phyloP scores from a whole-genome alignment of 2,329 filamentous ascomycete genomes.

The Camillea tinctor region DNA sequence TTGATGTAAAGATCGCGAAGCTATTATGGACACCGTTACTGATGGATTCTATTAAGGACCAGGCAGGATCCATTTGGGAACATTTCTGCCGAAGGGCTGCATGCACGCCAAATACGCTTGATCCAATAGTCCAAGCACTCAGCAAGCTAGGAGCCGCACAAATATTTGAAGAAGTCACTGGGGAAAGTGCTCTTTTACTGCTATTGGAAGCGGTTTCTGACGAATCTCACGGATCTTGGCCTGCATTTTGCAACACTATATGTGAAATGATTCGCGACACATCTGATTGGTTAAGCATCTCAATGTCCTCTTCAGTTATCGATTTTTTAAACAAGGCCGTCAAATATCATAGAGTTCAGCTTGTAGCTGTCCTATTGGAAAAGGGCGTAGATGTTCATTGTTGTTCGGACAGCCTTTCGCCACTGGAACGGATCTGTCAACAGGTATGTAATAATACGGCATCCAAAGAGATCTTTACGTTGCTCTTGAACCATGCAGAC shows the following conservation, averaged over 20 bases:
- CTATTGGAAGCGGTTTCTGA: background rate
- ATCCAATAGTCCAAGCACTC: background rate
- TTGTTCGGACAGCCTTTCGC: background rate
- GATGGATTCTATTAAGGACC: background rate
- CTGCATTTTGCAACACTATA: background rate
- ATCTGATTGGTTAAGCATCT: background rate
- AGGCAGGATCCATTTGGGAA: slow-evolving; percentile 1
- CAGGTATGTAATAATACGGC: background rate
- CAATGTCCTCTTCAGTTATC: background rate
- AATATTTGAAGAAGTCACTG: background rate
- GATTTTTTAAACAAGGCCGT: background rate
- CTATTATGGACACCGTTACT: background rate
- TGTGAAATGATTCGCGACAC: background rate
- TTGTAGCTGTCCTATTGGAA: background rate
- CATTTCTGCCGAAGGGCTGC: background rate
- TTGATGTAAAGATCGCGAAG: background rate
- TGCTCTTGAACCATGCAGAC: background rate
- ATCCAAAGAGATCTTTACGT: background rate
- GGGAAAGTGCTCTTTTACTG: background rate
- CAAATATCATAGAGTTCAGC: background rate
- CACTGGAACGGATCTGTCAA: background rate
- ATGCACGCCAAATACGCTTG: background rate
- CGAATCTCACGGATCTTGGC: background rate
- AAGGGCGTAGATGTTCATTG: background rate
- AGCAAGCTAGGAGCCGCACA: background rate